Conservation (phyloP, 2,329 filamentous ascomycete species). For the Setomelanomma holmii region DNA sequence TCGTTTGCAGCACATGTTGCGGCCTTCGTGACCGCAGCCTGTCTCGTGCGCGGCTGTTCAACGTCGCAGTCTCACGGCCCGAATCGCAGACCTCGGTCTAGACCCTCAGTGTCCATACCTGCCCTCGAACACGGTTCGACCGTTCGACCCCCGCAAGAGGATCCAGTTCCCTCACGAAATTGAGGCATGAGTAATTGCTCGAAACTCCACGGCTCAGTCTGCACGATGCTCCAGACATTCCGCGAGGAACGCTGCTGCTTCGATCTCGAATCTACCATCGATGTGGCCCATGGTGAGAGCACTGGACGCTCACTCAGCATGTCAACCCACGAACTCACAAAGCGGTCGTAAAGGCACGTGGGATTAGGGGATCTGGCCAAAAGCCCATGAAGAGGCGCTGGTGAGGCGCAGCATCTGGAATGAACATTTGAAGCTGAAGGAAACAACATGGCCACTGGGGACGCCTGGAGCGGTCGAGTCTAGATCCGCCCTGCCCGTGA, state of each 20-base stretch:
- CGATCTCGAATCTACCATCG: too few relatives aligned
- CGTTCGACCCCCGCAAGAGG: background rate
- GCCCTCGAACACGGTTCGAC: background rate
- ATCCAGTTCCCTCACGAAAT: background rate
- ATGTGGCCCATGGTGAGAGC: too few relatives aligned
- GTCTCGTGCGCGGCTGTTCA: background rate
- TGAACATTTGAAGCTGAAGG: background rate
- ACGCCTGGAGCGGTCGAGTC: too few relatives aligned
- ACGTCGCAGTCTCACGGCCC: slow-evolving; percentile 2
- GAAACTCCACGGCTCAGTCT: too few relatives aligned
- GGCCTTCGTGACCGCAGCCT: background rate
- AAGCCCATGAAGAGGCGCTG: background rate
- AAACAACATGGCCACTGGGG: background rate
- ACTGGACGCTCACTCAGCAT: too few relatives aligned
- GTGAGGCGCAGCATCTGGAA: background rate
- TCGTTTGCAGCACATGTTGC: background rate
- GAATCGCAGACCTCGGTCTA: slow-evolving; percentile 1
- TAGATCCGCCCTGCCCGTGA: background rate
- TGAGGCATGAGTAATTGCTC: too few relatives aligned
- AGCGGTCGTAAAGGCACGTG: too few relatives aligned
- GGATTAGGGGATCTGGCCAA: background rate
- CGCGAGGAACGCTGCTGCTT: too few relatives aligned
- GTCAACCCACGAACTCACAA: too few relatives aligned
- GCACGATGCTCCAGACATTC: background rate
- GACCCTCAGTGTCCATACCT: background rate